phyloP scores from a whole-genome alignment of 371 early-diverging fungal genomes.

The Actinomortierella ambigua region DNA sequence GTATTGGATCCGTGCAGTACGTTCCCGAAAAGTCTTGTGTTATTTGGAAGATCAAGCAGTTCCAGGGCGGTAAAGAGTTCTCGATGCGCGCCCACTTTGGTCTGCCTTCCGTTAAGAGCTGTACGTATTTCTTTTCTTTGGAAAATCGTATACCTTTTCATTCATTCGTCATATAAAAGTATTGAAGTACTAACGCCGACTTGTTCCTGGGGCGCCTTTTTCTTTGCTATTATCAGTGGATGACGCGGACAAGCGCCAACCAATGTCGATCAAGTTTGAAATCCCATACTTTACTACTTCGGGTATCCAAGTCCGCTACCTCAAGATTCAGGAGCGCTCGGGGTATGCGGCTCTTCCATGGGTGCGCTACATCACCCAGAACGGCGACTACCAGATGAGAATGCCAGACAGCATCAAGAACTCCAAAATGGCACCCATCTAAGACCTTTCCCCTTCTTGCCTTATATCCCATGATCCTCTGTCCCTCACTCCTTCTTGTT shows the following conservation, averaged over 20 bases:
- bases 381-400: constrained; percentile 86
- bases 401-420: constrained; percentile 74
- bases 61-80: constrained; percentile 97
- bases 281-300: constrained; percentile 98
- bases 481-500: too few species aligned
- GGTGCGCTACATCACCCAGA: constrained; percentile 98
- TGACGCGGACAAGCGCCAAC: constrained; percentile 92
- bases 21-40: constrained; percentile 93
- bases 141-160: constrained; percentile 1
- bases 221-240: constrained; percentile 59
- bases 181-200: constrained; percentile 8
- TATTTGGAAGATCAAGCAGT: constrained; percentile 98
- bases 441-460: neutral
- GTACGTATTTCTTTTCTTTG: constrained; percentile 49
- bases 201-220: constrained; percentile 1
- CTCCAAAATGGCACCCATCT: constrained; percentile 53
- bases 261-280: constrained; percentile 97
- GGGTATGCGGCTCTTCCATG: constrained; percentile 99
- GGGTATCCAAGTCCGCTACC: constrained; percentile 97
- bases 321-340: constrained; percentile 98
- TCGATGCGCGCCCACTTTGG: constrained; percentile 96
- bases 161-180: too few species aligned
- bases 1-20: constrained; percentile 90
- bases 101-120: constrained; percentile 91
- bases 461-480: too few species aligned